These are phyloP conservation scores for Colletotrichum truncatum DNA, from an alignment of 2,329 filamentous ascomycete genomes.

Conservation along the genomic window DNA sequence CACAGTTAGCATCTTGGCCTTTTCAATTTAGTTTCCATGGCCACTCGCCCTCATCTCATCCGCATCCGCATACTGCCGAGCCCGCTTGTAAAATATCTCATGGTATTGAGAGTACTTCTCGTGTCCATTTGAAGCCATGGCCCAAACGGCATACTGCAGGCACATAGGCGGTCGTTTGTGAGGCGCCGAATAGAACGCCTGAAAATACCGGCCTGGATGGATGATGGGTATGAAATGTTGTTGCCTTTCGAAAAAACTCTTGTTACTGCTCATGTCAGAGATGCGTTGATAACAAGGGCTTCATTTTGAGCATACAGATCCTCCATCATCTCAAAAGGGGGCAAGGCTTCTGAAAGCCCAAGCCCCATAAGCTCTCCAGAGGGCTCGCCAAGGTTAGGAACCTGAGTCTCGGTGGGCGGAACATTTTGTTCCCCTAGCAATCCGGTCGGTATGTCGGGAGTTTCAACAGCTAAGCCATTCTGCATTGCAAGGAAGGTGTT, in stretches of 20 bases:
- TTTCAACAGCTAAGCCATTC: neutral
- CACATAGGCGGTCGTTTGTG: slow-evolving; percentile 83
- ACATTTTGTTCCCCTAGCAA: neutral
- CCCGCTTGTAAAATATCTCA: slow-evolving; percentile 82
- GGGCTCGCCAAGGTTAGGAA: neutral
- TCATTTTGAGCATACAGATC: slow-evolving; percentile 71
- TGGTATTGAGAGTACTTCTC: slow-evolving; percentile 78
- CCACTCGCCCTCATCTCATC: slow-evolving; percentile 79
- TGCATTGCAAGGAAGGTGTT: slow-evolving; percentile 32
- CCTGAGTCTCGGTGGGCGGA: neutral
- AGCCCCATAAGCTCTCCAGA: slow-evolving; percentile 71
- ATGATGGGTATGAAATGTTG: slow-evolving; percentile 80
- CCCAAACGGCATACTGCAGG: slow-evolving; percentile 89
- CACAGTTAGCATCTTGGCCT: neutral
- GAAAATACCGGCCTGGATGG: slow-evolving; percentile 78
- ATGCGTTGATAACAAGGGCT: neutral
- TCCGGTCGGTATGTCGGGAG: neutral
- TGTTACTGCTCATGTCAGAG: slow-evolving; percentile 60
- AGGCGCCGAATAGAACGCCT: slow-evolving; percentile 76
- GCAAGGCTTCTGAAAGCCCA: slow-evolving; percentile 83
- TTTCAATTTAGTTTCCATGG: too few species aligned
- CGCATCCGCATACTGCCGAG: slow-evolving; percentile 82
- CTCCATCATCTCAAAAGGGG: slow-evolving; percentile 81
- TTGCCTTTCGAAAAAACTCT: slow-evolving; percentile 79
- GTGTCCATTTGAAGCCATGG: slow-evolving; percentile 75